A percentile compares a stretch with the other conserved stretches of the same genome.
Conservation (phyloP, 2,329 filamentous ascomycete species). For the Bipolaris sorokiniana region DNA sequence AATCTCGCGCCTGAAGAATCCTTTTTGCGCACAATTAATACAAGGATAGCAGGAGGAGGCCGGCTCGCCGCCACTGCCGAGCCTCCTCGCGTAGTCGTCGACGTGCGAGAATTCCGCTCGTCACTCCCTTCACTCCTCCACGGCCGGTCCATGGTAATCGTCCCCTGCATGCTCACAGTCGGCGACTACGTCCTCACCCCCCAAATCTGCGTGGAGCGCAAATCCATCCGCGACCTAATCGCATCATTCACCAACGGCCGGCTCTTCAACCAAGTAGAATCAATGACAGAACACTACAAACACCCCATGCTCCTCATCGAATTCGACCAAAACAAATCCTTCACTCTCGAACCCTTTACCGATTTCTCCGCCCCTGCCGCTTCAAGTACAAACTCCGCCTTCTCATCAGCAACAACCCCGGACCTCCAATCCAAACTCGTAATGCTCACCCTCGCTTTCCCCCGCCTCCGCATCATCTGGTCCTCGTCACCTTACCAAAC, state of each 20-base stretch:
- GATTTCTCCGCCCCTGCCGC: constrained; percentile 44
- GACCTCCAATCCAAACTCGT: constrained; percentile 93
- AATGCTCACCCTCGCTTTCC: constrained; percentile 89
- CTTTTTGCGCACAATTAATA: constrained; percentile 95
- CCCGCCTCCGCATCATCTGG: constrained; percentile 86
- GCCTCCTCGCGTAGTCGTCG: constrained; percentile 89
- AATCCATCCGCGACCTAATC: constrained; percentile 89
- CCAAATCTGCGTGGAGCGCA: constrained; percentile 90
- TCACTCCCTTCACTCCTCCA: constrained; percentile 90
- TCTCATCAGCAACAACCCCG: constrained; percentile 54
- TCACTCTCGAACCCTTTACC: constrained; percentile 75
- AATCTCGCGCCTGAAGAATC: constrained; percentile 82
- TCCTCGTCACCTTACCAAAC: constrained; percentile 92
- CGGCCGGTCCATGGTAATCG: constrained; percentile 82
- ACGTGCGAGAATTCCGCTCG: constrained; percentile 94
- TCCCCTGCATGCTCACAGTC: constrained; percentile 95
- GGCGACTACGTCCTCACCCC: constrained; percentile 95
- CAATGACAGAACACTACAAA: constrained; percentile 93
- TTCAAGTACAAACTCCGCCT: neutral
- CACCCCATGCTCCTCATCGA: constrained; percentile 92
- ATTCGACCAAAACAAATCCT: constrained; percentile 96
- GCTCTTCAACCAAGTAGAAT: constrained; percentile 88
- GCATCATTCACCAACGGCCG: constrained; percentile 90
- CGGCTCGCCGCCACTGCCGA: constrained; percentile 81
- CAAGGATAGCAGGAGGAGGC: constrained; percentile 91